These are phyloP conservation scores for Xylaria venustula DNA, from an alignment of 495 filamentous ascomycete species.

Conservation along the genomic window DNA sequence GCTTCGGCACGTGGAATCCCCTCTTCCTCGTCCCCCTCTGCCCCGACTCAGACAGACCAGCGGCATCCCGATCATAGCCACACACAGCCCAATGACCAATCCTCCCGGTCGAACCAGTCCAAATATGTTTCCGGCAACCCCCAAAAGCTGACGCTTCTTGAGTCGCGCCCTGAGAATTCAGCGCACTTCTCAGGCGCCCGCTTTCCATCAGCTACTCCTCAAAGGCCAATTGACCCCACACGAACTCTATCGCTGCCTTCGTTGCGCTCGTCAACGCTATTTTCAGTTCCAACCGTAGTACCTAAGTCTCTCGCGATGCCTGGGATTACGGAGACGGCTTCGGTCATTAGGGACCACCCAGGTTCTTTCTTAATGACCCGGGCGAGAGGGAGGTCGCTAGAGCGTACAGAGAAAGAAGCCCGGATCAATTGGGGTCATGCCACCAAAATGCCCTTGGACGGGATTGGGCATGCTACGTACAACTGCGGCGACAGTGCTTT, in stretches of 20 bases:
- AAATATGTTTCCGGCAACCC: constrained; percentile 20
- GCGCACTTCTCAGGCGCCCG: constrained; percentile 26
- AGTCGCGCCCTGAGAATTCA: constrained; percentile 31
- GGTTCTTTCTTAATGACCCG: constrained; percentile 29
- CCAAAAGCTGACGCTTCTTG: constrained; percentile 20
- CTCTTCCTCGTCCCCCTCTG: constrained; percentile 15
- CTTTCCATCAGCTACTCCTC: constrained; percentile 30
- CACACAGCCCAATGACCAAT: constrained; percentile 19
- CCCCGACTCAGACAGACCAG: constrained; percentile 21
- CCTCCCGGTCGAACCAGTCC: constrained; percentile 12
- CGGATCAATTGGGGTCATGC: constrained; percentile 22
- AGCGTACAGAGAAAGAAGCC: constrained; percentile 44
- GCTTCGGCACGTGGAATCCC: constrained; percentile 52
- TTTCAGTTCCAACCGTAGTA: constrained; percentile 2
- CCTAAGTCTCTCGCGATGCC: constrained; percentile 21
- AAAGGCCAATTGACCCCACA: constrained; percentile 16
- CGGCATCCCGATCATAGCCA: constrained; percentile 27
- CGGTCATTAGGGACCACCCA: constrained; percentile 36
- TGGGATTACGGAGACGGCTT: constrained; percentile 25
- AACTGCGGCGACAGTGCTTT: constrained; percentile 38
- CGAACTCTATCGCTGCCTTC: constrained; percentile 22
- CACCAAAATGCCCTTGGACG: not conserved
- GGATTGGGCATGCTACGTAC: constrained; percentile 18
- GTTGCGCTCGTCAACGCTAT: constrained; percentile 13
- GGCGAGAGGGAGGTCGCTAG: constrained; percentile 36